Evolutionary conservation across 2,329 filamentous ascomycete species (phyloP).

Genomic region (Colletotrichum sp.): DNA sequence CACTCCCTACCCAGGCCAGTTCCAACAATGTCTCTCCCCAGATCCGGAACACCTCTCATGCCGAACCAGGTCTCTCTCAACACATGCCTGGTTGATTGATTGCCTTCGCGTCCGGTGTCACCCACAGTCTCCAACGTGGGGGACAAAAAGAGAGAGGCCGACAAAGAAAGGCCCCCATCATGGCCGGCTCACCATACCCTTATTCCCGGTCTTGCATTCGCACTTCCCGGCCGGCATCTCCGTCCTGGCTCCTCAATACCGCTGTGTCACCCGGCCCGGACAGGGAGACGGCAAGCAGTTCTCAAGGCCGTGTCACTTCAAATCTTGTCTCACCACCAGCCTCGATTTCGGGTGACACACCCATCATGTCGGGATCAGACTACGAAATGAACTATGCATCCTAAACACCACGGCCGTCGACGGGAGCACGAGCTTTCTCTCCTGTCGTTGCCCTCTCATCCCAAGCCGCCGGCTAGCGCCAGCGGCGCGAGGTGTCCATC

Average conservation of each 20-base stretch:
- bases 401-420: background rate
- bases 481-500: slow-evolving; percentile 13
- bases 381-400: background rate
- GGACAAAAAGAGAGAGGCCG: background rate
- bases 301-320: background rate
- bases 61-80: background rate
- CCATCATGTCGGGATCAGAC: background rate
- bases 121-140: background rate
- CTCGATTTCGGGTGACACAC: slow-evolving; percentile 3
- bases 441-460: background rate
- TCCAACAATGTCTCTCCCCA: background rate
- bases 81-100: background rate
- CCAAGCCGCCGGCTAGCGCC: slow-evolving; percentile 12
- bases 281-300: background rate
- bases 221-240: background rate
- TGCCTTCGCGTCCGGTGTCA: background rate
- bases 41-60: background rate
- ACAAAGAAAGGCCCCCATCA: background rate
- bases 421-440: background rate
- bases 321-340: slow-evolving; percentile 1
- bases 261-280: background rate
- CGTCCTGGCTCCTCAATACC: background rate
- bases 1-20: background rate
- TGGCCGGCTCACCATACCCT: background rate
- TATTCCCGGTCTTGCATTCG: background rate